phyloP scores from a whole-genome alignment of 768 basidiomycete species.

The Lenzites betulinus region DNA sequence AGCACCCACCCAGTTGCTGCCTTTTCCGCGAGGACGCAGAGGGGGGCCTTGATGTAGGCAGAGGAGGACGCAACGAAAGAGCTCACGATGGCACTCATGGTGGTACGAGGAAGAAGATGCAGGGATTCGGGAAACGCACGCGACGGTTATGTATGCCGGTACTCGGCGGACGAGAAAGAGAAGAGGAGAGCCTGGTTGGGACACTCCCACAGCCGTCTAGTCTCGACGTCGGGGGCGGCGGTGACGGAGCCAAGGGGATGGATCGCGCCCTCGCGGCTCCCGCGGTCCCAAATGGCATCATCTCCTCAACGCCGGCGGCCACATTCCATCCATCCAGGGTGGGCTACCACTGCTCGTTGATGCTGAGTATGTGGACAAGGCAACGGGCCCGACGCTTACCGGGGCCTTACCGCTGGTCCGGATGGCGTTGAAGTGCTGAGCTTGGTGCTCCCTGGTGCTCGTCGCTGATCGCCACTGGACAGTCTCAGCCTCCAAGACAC shows the following conservation, averaged over 20 bases:
- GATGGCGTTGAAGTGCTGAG: not conserved
- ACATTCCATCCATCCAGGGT: too few relatives aligned
- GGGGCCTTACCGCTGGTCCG: not conserved
- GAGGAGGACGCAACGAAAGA: not conserved
- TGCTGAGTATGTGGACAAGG: not conserved
- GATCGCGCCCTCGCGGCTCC: conserved; percentile 3
- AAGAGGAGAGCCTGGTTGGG: not conserved
- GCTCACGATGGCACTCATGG: conserved; percentile 5
- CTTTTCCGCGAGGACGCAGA: conserved; percentile 16
- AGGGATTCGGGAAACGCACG: not conserved
- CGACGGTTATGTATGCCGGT: not conserved
- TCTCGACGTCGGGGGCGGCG: not conserved
- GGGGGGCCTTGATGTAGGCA: conserved; percentile 6
- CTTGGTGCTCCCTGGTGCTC: too few relatives aligned
- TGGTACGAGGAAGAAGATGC: not conserved
- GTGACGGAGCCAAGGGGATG: not conserved
- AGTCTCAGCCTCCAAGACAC: not conserved
- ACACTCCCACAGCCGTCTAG: not conserved
- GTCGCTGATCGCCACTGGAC: too few relatives aligned
- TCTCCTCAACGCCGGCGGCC: too few relatives aligned
- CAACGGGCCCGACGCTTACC: not conserved
- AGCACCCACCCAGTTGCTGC: conserved; percentile 7
- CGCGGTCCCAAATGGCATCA: too few relatives aligned
- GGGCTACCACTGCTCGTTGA: not conserved
- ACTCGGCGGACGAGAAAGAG: not conserved